Base-by-base conservation (phyloP, 345 rosid species). In the Gossypium raimondii region DNA sequence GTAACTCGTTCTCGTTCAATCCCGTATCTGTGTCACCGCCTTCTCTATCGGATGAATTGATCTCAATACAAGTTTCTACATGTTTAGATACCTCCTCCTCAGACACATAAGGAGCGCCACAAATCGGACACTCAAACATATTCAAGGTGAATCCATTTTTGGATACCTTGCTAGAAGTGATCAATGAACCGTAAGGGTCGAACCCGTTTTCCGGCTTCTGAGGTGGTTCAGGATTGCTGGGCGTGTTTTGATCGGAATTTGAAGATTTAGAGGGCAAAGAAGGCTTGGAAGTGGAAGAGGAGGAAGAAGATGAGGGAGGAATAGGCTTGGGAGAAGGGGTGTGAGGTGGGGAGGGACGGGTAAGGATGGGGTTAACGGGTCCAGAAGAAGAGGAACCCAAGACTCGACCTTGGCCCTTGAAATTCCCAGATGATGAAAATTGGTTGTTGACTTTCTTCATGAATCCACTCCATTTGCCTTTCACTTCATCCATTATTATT, bases 321-420 rank as follows among this genome's bases (percentile, higher is more conserved):
- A 29, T 81, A 0, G 87, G 79, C 20, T 75, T 81, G 8, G 83
- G 77, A 72, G 79, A 70, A 11, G 75, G 82, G 70, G 85, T 62
- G 44, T 82, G 93, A 20, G 87, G 25, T 72, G 79, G 79, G 58
- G 80, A 71, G 48, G 81, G 81, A 22, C 91, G 87, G 67, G 82
- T 22, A 2, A 75, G 82, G 73, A 85, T 76, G 9, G 92, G 85
- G 77, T 86, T 82, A 74, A 75, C 67, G 47, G 93, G 82, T 67
- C 50, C 89, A 4, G 95, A 82, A 8, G 93, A 73, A 47, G 94
- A 85, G 14, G 95, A 88, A 78, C 98, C 98, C 82, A 92, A 77
- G 41, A 90, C 97, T 70, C 95, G 72, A 73, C 97, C 93, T 77
- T 84, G 84, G 77, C 97, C 98, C 82, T 94, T 92, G 85, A 94